Percentiles rank a stretch among this genome's conserved stretches.
Conservation (phyloP, 805 yeast species). For the Candida montana region DNA sequence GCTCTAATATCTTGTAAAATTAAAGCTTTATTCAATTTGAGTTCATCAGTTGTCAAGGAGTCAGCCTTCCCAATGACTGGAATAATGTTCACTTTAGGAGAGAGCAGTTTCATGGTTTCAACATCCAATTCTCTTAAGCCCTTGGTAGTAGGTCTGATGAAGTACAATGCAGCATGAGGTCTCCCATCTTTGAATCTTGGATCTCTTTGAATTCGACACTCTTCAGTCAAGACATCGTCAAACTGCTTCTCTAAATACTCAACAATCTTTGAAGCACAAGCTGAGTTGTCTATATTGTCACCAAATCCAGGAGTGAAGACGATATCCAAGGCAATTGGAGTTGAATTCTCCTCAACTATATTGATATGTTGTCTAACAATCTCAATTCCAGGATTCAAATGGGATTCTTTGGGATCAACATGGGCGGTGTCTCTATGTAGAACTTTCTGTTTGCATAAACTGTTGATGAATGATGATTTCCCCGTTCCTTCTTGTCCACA, state of each 20-base stretch:
- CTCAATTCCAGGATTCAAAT: conserved; percentile 31
- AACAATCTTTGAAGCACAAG: conserved; percentile 44
- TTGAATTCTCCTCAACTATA: conserved; percentile 51
- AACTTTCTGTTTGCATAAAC: conserved; percentile 52
- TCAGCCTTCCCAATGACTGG: conserved; percentile 84
- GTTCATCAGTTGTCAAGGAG: conserved; percentile 63
- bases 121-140: conserved; percentile 70
- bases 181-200: conserved; percentile 67
- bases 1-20: conserved; percentile 52
- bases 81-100: conserved; percentile 72
- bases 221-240: conserved; percentile 69
- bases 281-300: conserved; percentile 62
- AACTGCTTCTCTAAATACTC: conserved; percentile 65
- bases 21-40: conserved; percentile 44
- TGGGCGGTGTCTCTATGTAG: conserved; percentile 21
- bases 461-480: conserved; percentile 65
- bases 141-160: conserved; percentile 64
- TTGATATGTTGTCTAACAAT: conserved; percentile 48
- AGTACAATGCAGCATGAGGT: conserved; percentile 74
- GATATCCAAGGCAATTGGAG: conserved; percentile 48
- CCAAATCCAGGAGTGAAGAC: conserved; percentile 78
- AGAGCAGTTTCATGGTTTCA: conserved; percentile 60
- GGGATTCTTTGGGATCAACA: conserved; percentile 30
- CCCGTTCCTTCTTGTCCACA: conserved; percentile 75
- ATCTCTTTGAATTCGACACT: conserved; percentile 66